phyloP scores from a whole-genome alignment of 1,284 basidiomycete genomes.

The Rhodotorula sp. region DNA sequence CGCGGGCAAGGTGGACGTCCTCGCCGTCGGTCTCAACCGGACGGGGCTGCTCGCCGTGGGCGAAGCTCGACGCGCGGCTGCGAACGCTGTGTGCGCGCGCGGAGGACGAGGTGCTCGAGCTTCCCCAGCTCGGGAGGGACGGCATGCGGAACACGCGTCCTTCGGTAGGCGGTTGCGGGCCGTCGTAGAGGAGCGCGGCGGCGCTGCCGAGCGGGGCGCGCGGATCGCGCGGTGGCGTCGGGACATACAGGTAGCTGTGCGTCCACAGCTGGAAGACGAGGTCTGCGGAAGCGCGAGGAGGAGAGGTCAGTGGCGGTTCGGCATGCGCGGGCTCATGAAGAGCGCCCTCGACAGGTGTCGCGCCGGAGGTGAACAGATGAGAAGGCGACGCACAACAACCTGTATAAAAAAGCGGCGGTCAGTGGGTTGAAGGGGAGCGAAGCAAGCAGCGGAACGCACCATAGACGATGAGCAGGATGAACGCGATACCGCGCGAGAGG shows the following conservation, averaged over 20 bases:
- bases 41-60: not conserved
- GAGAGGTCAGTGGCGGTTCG: no score
- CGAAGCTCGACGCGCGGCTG: not conserved
- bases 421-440: not conserved
- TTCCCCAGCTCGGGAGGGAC: constrained; percentile 45
- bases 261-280: constrained; percentile 64
- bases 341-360: no score
- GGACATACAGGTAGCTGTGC: constrained; percentile 56
- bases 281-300: constrained; percentile 40
- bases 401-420: constrained; percentile 18
- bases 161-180: constrained; percentile 46
- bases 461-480: constrained; percentile 64
- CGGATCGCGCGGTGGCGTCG: constrained; percentile 28
- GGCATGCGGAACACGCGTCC: constrained; percentile 48
- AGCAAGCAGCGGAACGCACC: constrained; percentile 6
- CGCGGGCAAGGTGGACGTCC: not conserved
- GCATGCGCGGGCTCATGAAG: no score
- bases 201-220: constrained; percentile 21
- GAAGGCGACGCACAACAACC: constrained; percentile 47
- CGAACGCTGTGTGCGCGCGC: not conserved
- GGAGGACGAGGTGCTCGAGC: not conserved
- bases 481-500: constrained; percentile 57
- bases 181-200: constrained; percentile 43
- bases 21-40: not conserved
- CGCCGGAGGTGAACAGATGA: no score